Conservation (phyloP, 1,284 basidiomycete species). For the Amylostereum areolatum region DNA sequence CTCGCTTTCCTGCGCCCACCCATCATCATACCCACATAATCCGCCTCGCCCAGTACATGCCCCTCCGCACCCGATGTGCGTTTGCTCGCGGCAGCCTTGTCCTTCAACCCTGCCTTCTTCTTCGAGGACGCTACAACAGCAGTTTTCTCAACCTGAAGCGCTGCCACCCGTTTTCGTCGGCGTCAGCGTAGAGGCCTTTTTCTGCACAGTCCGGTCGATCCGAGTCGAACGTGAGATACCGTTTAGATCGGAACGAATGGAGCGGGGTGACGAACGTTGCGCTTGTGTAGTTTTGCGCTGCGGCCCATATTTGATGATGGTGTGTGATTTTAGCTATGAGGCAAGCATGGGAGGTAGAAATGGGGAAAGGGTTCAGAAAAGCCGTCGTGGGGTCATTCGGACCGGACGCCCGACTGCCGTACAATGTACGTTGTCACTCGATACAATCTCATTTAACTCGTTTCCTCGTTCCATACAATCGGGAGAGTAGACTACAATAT, state of each 20-base stretch:
- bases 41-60: slow-evolving; percentile 64
- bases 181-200: slow-evolving; percentile 7
- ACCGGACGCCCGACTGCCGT: no score
- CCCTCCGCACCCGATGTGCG: slow-evolving; percentile 23
- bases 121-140: slow-evolving; percentile 20
- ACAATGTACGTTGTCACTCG: no score
- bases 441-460: no score
- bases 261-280: background rate
- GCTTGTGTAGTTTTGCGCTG: background rate
- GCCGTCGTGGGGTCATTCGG: no score
- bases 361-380: no score
- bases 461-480: no score
- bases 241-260: slow-evolving; percentile 1
- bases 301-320: background rate
- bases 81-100: slow-evolving; percentile 21
- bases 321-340: no score
- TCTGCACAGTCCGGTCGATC: background rate
- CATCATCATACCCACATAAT: slow-evolving; percentile 67
- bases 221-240: background rate
- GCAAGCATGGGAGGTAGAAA: no score
- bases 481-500: no score
- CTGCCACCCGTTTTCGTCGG: slow-evolving; percentile 1
- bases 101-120: slow-evolving; percentile 42
- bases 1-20: slow-evolving; percentile 60
- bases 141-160: slow-evolving; percentile 2